Conservation (phyloP, 768 basidiomycete species). For the Calocybe cyanea region DNA sequence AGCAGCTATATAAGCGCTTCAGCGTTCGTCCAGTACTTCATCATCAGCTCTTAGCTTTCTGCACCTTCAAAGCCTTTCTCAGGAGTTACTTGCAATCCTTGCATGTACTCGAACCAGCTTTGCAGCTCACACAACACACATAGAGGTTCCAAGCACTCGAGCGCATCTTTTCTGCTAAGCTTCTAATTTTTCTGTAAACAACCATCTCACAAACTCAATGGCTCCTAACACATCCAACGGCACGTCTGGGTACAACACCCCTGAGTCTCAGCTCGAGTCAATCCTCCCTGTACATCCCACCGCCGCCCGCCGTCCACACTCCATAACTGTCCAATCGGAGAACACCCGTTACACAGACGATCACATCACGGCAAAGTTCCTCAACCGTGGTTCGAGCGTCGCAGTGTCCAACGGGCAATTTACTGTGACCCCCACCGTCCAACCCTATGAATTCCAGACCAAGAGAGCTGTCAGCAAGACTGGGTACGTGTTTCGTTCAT, state of each 20-base stretch:
- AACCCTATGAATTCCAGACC: constrained; percentile 90
- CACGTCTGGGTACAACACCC: constrained; percentile 70
- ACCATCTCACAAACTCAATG: constrained; percentile 35
- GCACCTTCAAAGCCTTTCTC: constrained; percentile 10
- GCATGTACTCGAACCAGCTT: constrained; percentile 96
- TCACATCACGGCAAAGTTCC: constrained; percentile 78
- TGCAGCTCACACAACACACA: constrained; percentile 85
- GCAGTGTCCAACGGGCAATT: constrained; percentile 70
- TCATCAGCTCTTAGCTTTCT: constrained; percentile 1
- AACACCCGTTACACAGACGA: constrained; percentile 80
- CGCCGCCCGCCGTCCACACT: constrained; percentile 69
- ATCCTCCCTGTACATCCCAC: constrained; percentile 79
- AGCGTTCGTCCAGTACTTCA: not conserved
- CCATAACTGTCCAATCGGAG: constrained; percentile 78
- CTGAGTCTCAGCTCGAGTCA: constrained; percentile 68
- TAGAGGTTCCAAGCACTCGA: constrained; percentile 84
- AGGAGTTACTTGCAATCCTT: constrained; percentile 43
- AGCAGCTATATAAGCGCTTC: constrained; percentile 2
- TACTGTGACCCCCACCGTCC: constrained; percentile 73
- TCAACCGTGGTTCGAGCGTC: constrained; percentile 75
- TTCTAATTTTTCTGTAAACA: constrained; percentile 33
- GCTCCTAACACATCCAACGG: constrained; percentile 40
- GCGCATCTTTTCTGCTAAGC: constrained; percentile 58
- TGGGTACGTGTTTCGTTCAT: constrained; percentile 54
- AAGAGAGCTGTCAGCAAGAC: constrained; percentile 82